Evolutionary conservation across 805 yeast genomes (phyloP).

Genomic region (Metschnikowia kunwiensis): DNA sequence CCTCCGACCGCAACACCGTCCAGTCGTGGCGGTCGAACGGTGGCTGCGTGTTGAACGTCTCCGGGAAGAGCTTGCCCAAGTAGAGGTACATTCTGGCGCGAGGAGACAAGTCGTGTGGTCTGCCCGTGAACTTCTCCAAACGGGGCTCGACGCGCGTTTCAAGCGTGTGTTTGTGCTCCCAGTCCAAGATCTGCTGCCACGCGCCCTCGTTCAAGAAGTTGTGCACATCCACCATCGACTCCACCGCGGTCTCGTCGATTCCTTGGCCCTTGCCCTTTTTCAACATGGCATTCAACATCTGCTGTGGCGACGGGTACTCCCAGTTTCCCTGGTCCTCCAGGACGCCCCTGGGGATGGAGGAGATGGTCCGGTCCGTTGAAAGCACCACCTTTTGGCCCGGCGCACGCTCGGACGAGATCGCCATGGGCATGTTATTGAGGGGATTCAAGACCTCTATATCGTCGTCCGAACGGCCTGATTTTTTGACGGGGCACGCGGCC

Average conservation of each 20-base stretch:
- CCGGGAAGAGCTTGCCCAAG: constrained; percentile 70
- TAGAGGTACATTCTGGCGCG: constrained; percentile 68
- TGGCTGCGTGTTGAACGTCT: constrained; percentile 66
- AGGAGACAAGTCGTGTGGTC: constrained; percentile 85
- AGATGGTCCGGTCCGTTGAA: constrained; percentile 79
- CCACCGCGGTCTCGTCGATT: constrained; percentile 93
- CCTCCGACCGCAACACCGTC: constrained; percentile 78
- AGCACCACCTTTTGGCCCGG: constrained; percentile 79
- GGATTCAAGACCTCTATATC: constrained; percentile 58
- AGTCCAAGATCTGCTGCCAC: constrained; percentile 87
- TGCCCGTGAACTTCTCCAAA: constrained; percentile 81
- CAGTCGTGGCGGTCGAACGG: constrained; percentile 99
- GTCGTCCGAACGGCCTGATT: constrained; percentile 7
- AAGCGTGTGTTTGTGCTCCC: constrained; percentile 78
- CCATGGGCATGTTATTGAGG: constrained; percentile 82
- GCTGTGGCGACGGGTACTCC: constrained; percentile 99
- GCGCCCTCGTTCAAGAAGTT: constrained; percentile 96
- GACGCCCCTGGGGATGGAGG: constrained; percentile 84
- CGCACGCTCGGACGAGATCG: constrained; percentile 59
- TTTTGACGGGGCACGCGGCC: constrained; percentile 17
- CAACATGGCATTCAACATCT: constrained; percentile 97
- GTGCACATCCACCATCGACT: constrained; percentile 94
- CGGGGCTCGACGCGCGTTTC: constrained; percentile 64
- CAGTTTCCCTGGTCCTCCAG: constrained; percentile 67
- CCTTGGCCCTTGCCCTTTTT: constrained; percentile 88